Percentiles rank a stretch among this genome's conserved stretches.
Conservation (phyloP, 495 filamentous ascomycete genomes). For the Rusavskia elegans region DNA sequence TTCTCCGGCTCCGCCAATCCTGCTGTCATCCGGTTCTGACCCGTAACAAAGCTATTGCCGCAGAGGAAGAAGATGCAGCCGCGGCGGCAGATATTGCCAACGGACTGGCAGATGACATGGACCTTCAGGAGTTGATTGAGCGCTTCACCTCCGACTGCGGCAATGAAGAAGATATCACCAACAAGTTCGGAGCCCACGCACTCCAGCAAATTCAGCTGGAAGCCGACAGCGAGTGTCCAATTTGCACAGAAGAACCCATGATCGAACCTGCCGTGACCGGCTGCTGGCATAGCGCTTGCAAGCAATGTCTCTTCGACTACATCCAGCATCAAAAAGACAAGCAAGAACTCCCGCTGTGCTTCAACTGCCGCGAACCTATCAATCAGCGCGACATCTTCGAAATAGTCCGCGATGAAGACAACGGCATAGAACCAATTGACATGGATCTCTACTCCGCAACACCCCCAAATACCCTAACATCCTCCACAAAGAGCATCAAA, state of each 20-base stretch:
- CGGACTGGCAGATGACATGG: slow-evolving; percentile 90
- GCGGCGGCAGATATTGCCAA: slow-evolving; percentile 62
- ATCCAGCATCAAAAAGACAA: slow-evolving; percentile 73
- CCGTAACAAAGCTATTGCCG: slow-evolving; percentile 65
- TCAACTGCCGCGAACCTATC: slow-evolving; percentile 73
- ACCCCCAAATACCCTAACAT: slow-evolving; percentile 4
- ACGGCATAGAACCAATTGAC: slow-evolving; percentile 21
- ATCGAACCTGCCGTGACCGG: slow-evolving; percentile 81
- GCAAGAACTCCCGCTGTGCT: slow-evolving; percentile 60
- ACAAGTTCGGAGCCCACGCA: slow-evolving; percentile 68
- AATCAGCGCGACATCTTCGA: slow-evolving; percentile 79
- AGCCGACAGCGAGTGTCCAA: slow-evolving; percentile 75
- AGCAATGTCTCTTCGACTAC: slow-evolving; percentile 73
- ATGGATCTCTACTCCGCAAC: slow-evolving; percentile 28
- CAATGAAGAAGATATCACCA: slow-evolving; percentile 26
- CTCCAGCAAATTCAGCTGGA: slow-evolving; percentile 83
- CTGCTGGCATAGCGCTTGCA: slow-evolving; percentile 95
- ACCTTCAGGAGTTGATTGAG: slow-evolving; percentile 68
- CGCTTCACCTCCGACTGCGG: slow-evolving; percentile 60
- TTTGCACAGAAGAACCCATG: slow-evolving; percentile 92
- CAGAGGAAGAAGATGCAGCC: slow-evolving; percentile 76
- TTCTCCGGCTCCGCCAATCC: slow-evolving; percentile 81
- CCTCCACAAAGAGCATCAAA: neutral
- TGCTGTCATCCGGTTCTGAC: slow-evolving; percentile 89
- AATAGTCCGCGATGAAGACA: slow-evolving; percentile 45